Evolutionary conservation across 2,329 filamentous ascomycete species (phyloP).

Genomic region (Capronia coronata): DNA sequence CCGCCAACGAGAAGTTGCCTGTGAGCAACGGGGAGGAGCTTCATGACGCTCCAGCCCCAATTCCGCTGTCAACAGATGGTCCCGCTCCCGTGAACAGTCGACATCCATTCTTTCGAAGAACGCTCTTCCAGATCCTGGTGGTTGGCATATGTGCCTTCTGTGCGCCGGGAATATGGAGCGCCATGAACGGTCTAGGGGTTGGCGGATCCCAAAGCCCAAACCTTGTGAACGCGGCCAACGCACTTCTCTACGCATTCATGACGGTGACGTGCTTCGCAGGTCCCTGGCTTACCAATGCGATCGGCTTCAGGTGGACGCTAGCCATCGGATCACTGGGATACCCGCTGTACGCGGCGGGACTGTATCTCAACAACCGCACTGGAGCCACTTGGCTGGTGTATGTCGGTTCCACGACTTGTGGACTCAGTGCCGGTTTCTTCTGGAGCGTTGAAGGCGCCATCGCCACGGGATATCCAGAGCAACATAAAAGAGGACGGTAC

Average conservation of each 20-base stretch:
- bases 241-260: slow-evolving; percentile 43
- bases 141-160: slow-evolving; percentile 43
- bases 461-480: slow-evolving; percentile 42
- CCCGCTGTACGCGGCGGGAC: slow-evolving; percentile 39
- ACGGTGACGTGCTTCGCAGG: slow-evolving; percentile 40
- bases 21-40: slow-evolving; percentile 3
- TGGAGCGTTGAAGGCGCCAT: slow-evolving; percentile 41
- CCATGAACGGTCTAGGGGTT: slow-evolving; percentile 39
- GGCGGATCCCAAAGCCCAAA: slow-evolving; percentile 37
- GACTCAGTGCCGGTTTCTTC: slow-evolving; percentile 37
- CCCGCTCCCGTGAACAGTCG: background rate
- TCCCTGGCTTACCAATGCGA: slow-evolving; percentile 37
- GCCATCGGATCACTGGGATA: slow-evolving; percentile 43
- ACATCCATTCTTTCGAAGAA: slow-evolving; percentile 33
- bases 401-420: slow-evolving; percentile 40
- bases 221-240: slow-evolving; percentile 43
- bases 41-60: background rate
- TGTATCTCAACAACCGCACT: slow-evolving; percentile 44
- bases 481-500: slow-evolving; percentile 41
- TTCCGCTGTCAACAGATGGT: background rate
- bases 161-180: slow-evolving; percentile 46
- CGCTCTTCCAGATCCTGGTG: slow-evolving; percentile 44
- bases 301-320: slow-evolving; percentile 37
- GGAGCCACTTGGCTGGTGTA: slow-evolving; percentile 42
- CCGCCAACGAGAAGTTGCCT: background rate